Evolutionary conservation across 1,139 yeast species (phyloP).

Genomic region (Geotrichum europaeum): DNA sequence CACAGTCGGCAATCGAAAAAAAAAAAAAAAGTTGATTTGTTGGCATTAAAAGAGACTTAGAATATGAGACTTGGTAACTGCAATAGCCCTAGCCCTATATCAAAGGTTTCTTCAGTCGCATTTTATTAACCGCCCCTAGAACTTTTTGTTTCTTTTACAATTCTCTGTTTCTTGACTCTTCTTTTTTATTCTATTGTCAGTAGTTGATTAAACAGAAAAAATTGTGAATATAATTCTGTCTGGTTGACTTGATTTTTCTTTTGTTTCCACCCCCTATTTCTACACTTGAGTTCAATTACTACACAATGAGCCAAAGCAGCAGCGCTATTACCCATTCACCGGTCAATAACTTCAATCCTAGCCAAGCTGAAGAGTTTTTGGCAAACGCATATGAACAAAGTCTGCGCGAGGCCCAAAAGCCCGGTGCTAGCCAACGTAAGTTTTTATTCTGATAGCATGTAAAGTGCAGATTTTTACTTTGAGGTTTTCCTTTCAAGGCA

Average conservation of each 20-base stretch:
- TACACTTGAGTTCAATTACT: not conserved
- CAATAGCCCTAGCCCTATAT: not conserved
- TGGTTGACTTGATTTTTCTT: no score
- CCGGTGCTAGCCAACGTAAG: not conserved
- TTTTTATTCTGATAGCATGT: not conserved
- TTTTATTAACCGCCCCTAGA: no score
- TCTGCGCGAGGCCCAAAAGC: constrained; percentile 1
- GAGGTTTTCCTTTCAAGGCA: no score
- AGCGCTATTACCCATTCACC: constrained; percentile 30
- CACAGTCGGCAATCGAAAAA: no score
- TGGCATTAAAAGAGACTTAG: not conserved
- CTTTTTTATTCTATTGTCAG: no score
- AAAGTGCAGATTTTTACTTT: no score
- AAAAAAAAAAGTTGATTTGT: not conserved
- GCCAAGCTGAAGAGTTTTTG: constrained; percentile 1
- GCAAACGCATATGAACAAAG: not conserved
- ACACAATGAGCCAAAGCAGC: not conserved
- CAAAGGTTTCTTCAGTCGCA: no score
- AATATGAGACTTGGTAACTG: not conserved
- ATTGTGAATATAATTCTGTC: no score
- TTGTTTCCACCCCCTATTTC: no score
- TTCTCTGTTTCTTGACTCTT: no score
- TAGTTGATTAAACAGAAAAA: no score
- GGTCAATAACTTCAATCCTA: constrained; percentile 6
- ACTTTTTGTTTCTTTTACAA: no score